These are phyloP conservation scores for Ogataea allantospora DNA, from an alignment of 805 yeast species.

Conservation along the genomic window DNA sequence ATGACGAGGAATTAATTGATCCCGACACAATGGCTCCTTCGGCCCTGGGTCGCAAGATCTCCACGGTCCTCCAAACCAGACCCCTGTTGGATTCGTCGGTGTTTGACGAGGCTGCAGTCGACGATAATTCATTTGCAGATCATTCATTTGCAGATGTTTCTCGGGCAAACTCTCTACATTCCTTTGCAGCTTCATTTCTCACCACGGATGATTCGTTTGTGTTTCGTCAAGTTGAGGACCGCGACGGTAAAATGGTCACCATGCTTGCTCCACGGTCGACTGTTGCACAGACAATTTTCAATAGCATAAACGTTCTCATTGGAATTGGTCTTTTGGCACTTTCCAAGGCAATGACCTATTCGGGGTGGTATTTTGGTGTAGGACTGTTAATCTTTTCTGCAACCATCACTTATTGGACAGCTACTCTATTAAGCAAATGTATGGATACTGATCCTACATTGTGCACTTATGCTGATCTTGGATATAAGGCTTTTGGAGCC, in stretches of 20 bases:
- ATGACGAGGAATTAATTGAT: slow-evolving; percentile 64
- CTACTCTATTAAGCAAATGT: slow-evolving; percentile 67
- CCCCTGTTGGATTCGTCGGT: slow-evolving; percentile 25
- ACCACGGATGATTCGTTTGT: slow-evolving; percentile 31
- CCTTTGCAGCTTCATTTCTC: slow-evolving; percentile 26
- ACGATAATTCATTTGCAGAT: slow-evolving; percentile 42
- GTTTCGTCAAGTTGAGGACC: slow-evolving; percentile 57
- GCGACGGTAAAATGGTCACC: slow-evolving; percentile 67
- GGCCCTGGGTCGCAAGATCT: slow-evolving; percentile 59
- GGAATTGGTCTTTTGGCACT: slow-evolving; percentile 69
- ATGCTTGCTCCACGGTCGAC: slow-evolving; percentile 80
- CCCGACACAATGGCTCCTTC: slow-evolving; percentile 69
- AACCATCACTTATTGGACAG: slow-evolving; percentile 69
- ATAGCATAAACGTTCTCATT: slow-evolving; percentile 62
- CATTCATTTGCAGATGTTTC: slow-evolving; percentile 27
- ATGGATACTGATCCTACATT: slow-evolving; percentile 78
- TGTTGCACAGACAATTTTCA: slow-evolving; percentile 67
- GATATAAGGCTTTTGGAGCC: slow-evolving; percentile 80
- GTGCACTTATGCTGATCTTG: slow-evolving; percentile 86
- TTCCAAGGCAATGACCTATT: slow-evolving; percentile 60
- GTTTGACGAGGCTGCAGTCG: slow-evolving; percentile 39
- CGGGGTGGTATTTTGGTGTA: slow-evolving; percentile 68
- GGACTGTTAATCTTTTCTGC: slow-evolving; percentile 62
- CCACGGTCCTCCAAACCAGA: slow-evolving; percentile 42
- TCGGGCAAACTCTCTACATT: slow-evolving; percentile 28